Conservation (phyloP, 2,329 filamentous ascomycete species). For the Rosellinia necatrix region DNA sequence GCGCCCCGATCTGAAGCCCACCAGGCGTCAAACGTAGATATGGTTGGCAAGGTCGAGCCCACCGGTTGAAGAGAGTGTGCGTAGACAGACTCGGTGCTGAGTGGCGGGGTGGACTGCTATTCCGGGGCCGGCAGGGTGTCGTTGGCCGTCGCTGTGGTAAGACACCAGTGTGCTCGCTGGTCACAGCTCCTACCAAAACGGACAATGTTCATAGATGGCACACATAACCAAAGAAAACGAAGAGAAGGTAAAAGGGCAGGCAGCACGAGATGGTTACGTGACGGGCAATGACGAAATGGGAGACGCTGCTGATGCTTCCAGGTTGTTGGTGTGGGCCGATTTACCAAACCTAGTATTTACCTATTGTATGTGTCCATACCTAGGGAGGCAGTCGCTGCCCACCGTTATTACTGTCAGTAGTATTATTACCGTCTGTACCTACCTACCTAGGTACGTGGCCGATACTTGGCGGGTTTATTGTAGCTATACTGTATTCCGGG, state of each 20-base stretch:
- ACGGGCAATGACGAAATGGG: conserved; percentile 19
- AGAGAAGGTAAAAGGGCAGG: conserved; percentile 1
- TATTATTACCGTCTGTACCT: no score
- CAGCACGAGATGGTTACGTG: not conserved
- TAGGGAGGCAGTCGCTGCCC: no score
- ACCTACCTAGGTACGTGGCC: no score
- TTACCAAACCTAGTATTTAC: no score
- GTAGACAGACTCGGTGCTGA: not conserved
- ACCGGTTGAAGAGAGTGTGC: not conserved
- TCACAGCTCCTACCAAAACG: not conserved
- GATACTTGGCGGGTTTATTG: no score
- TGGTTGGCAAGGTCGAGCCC: conserved; percentile 2
- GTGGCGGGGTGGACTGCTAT: not conserved
- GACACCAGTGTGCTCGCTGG: no score
- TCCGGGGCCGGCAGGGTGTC: not conserved
- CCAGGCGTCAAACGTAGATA: not conserved
- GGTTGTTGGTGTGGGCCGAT: no score
- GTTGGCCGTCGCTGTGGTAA: not conserved
- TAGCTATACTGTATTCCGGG: no score
- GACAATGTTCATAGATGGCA: not conserved
- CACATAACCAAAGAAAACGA: not conserved
- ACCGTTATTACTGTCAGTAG: no score
- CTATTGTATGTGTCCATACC: no score
- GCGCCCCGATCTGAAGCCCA: not conserved
- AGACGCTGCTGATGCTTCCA: conserved; percentile 17